phyloP scores from a whole-genome alignment of 1,284 basidiomycete species.

The Ustilago vetiveriae region DNA sequence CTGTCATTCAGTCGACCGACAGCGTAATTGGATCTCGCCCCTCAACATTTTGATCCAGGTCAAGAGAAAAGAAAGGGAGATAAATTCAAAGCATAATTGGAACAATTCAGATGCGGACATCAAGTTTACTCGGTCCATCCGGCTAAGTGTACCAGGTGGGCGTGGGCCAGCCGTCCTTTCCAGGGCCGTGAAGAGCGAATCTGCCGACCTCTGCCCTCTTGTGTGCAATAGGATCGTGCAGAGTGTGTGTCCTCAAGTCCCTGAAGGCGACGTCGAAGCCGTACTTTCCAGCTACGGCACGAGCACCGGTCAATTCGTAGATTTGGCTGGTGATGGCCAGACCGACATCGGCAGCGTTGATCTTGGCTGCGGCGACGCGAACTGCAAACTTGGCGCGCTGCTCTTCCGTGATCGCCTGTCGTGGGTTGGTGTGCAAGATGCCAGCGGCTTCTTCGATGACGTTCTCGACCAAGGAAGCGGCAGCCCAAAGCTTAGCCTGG shows the following conservation, averaged over 20 bases:
- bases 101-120: no score
- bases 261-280: constrained; percentile 62
- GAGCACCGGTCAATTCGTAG: constrained; percentile 65
- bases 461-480: constrained; percentile 61
- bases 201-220: constrained; percentile 63
- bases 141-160: constrained; percentile 58
- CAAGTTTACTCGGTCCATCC: no score
- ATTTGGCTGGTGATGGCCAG: constrained; percentile 64
- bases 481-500: constrained; percentile 64
- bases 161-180: constrained; percentile 58
- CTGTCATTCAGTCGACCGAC: not conserved
- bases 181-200: constrained; percentile 55
- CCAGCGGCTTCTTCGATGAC: constrained; percentile 41
- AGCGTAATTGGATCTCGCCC: no score
- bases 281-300: constrained; percentile 61
- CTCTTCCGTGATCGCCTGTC: constrained; percentile 54
- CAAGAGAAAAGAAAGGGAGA: not conserved
- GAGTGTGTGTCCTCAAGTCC: constrained; percentile 59
- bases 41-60: no score
- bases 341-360: constrained; percentile 60
- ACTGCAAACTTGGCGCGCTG: constrained; percentile 65
- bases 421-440: constrained; percentile 50
- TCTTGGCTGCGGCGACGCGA: constrained; percentile 64
- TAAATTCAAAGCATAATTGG: not conserved
- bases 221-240: constrained; percentile 67